A percentile compares a stretch with the other conserved stretches of the same genome.
phyloP scores from a whole-genome alignment of 2,329 filamentous ascomycete genomes.

The Orbilia brochopaga region DNA sequence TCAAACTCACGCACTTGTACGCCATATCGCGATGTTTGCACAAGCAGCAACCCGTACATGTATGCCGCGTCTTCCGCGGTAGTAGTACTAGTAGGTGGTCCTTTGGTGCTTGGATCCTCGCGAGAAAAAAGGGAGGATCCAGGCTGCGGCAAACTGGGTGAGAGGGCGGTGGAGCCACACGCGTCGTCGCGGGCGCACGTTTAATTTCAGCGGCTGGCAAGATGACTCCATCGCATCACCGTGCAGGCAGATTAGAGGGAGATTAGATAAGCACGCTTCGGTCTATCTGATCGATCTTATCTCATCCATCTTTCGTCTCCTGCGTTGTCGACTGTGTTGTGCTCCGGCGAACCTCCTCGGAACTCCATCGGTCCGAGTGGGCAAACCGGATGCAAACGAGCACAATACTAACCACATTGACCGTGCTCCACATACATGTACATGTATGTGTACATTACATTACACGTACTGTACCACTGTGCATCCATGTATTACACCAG shows the following conservation, averaged over 20 bases:
- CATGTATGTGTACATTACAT: not conserved
- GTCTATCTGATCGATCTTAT: conserved; percentile 7
- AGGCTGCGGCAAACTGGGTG: not conserved
- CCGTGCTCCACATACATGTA: not conserved
- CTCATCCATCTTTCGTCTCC: not conserved
- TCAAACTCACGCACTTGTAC: no score
- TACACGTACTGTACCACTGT: no score
- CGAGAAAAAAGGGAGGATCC: no score
- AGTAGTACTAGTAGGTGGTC: no score
- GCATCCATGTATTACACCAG: no score
- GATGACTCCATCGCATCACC: no score
- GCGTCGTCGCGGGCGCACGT: conserved; percentile 6
- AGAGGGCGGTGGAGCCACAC: conserved; percentile 7
- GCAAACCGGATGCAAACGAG: no score
- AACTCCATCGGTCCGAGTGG: not conserved
- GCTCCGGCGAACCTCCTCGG: not conserved
- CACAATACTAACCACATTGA: not conserved
- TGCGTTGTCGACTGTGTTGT: conserved; percentile 5
- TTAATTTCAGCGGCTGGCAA: conserved; percentile 2
- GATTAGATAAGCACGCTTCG: not conserved
- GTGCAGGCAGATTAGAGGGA: no score
- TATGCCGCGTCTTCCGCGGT: no score
- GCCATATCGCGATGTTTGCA: no score
- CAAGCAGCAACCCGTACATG: no score
- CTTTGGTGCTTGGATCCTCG: no score